phyloP scores from a whole-genome alignment of 2,329 filamentous ascomycete genomes.

The Lanzia echinophila region DNA sequence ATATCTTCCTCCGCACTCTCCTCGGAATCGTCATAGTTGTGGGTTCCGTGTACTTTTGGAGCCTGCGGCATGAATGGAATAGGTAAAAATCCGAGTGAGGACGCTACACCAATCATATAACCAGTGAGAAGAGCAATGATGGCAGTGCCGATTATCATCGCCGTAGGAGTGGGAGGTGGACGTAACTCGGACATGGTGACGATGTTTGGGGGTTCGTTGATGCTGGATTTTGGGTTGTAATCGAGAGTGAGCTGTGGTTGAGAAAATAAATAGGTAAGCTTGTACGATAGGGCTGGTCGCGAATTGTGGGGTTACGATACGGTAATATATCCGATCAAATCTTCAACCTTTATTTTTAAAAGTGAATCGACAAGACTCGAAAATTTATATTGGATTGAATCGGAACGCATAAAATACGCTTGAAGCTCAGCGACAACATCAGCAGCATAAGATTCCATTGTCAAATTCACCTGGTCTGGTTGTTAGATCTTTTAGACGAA shows the following conservation, averaged over 20 bases:
- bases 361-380: too few species aligned
- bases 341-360: too few species aligned
- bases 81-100: conserved; percentile 67
- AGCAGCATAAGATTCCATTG: too few species aligned
- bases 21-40: conserved; percentile 50
- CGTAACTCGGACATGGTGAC: conserved; percentile 25
- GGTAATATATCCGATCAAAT: neutral
- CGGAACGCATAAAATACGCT: too few species aligned
- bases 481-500: too few species aligned
- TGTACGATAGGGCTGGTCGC: neutral
- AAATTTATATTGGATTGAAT: too few species aligned
- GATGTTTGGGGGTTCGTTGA: too few species aligned
- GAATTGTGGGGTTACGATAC: neutral
- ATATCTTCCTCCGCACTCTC: conserved; percentile 66
- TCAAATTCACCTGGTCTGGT: too few species aligned
- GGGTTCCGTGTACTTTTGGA: conserved; percentile 42
- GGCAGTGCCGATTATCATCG: conserved; percentile 65
- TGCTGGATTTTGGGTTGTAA: neutral
- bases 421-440: too few species aligned
- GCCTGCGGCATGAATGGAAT: conserved; percentile 33
- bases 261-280: too few species aligned
- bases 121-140: conserved; percentile 69
- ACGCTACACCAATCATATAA: conserved; percentile 71
- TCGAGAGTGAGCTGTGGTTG: too few species aligned
- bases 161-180: conserved; percentile 28